These are phyloP conservation scores for Trichophyton benhamiae DNA, from an alignment of 2,329 filamentous ascomycete genomes.

Conservation along the genomic window DNA sequence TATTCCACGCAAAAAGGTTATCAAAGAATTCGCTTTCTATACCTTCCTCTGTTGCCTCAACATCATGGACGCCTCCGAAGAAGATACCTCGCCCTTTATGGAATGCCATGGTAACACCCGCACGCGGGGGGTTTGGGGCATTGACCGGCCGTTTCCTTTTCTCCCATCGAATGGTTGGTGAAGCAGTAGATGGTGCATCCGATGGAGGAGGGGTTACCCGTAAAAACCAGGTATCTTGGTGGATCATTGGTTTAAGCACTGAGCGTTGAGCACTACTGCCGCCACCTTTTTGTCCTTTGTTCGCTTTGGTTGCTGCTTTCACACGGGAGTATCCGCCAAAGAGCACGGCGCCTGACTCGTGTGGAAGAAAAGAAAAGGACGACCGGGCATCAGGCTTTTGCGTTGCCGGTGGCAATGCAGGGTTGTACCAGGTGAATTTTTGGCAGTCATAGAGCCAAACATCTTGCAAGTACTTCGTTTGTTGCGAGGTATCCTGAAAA, in stretches of 20 bases:
- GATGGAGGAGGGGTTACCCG: slow-evolving; percentile 60
- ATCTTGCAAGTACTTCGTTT: slow-evolving; percentile 86
- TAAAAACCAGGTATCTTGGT: slow-evolving; percentile 91
- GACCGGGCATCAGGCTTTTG: slow-evolving; percentile 83
- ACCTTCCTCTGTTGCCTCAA: slow-evolving; percentile 81
- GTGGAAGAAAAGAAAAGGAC: slow-evolving; percentile 82
- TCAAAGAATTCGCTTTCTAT: slow-evolving; percentile 98
- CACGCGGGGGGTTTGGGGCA: slow-evolving; percentile 66
- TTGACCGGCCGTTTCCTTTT: slow-evolving; percentile 86
- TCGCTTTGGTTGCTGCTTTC: slow-evolving; percentile 51
- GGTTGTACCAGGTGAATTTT: slow-evolving; percentile 72
- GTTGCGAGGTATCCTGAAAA: slow-evolving; percentile 91
- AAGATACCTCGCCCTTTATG: slow-evolving; percentile 87
- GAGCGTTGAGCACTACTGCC: slow-evolving; percentile 51
- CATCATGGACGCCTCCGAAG: slow-evolving; percentile 90
- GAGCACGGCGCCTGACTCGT: slow-evolving; percentile 77
- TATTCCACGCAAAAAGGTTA: slow-evolving; percentile 79
- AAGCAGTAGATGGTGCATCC: slow-evolving; percentile 52
- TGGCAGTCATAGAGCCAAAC: slow-evolving; percentile 91
- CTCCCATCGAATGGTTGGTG: slow-evolving; percentile 77
- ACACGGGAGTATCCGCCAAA: slow-evolving; percentile 91
- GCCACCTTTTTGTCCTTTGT: slow-evolving; percentile 52
- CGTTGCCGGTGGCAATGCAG: slow-evolving; percentile 60
- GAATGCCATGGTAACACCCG: slow-evolving; percentile 84
- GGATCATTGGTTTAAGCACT: slow-evolving; percentile 72